Evolutionary conservation across 192 early-diverging fungal species (phyloP), one percentile per base, ranked within the genome.

Genomic region (Obelidium mucronatum): DNA sequence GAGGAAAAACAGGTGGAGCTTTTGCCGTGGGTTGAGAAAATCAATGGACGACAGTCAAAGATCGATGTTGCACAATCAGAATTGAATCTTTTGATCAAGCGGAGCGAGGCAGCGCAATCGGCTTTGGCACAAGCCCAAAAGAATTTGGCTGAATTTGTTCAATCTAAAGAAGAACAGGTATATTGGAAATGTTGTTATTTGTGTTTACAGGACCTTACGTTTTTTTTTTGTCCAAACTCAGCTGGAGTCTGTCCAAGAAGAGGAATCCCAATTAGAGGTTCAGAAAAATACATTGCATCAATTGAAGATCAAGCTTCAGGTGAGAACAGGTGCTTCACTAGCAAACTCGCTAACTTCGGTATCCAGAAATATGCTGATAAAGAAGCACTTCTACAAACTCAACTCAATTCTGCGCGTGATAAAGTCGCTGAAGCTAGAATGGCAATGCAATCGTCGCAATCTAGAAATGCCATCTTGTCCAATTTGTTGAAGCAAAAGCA

Each of bases 51-150:
- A 62, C 88, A 93, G 78, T 87, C 91, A 34, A 74, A 83, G 54
- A 81, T 96, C n/a, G 91, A 97, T 65, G 86, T 97, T 68, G 86
- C 89, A 15, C 80, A 89, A 77, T 92, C 96, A 0, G 97, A 99
- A 80, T 80, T 88, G 42, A 80, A 92, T n/a, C 96, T 3, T 87
- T 91, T 40, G 88, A 91, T 40, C 88, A 89, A 66, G 81, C 81
- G 40, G 5, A 40, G 28, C 22, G 72, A 74, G 2, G 87, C 51
- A 11, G 24, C 78, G 24, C 26, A 74, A 37, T 6, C 39, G 34
- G 60, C 60, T 34, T 84, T 80, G 36, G 58, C 55, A 2, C 19
- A 58, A 28, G 56, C 75, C 36, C 74, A 82, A 63, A 59, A 84
- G 79, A 39, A 80, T 85, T 70, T 87, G 87, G 24, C 81, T 65